Conservation (phyloP, 495 filamentous ascomycete species). For the Aspergillus biplanus region DNA sequence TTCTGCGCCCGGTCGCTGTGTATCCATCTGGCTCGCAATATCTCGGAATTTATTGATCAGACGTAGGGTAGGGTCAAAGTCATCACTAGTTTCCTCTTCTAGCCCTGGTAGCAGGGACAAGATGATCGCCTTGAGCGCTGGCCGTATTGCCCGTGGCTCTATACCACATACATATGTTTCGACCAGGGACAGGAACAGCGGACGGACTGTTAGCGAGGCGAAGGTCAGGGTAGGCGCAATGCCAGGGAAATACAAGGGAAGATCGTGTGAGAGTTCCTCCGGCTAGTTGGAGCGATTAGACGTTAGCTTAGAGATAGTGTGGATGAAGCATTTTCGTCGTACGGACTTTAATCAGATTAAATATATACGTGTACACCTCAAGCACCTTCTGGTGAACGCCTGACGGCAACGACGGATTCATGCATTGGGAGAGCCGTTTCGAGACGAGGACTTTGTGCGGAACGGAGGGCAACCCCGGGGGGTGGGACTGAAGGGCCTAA, state of each 20-base stretch:
- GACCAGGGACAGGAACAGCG: conserved; percentile 79
- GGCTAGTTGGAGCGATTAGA: conserved; percentile 34
- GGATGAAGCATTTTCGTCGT: not conserved
- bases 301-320: conserved; percentile 17
- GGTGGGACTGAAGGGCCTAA: conserved; percentile 87
- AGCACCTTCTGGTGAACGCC: conserved; percentile 98
- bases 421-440: conserved; percentile 90
- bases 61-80: conserved; percentile 85
- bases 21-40: conserved; percentile 59
- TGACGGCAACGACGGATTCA: conserved; percentile 90
- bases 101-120: conserved; percentile 85
- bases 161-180: conserved; percentile 78
- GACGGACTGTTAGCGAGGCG: conserved; percentile 85
- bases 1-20: conserved; percentile 47
- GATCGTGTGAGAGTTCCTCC: conserved; percentile 76
- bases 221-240: conserved; percentile 88
- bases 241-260: conserved; percentile 86
- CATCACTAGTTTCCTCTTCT: conserved; percentile 95
- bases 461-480: conserved; percentile 68
- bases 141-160: conserved; percentile 70
- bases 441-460: conserved; percentile 85
- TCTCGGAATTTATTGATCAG: conserved; percentile 78
- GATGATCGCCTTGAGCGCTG: conserved; percentile 86
- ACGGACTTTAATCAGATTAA: conserved; percentile 51
- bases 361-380: conserved; percentile 90